These are phyloP conservation scores for Stagonosporopsis cucurbitacearum DNA, from an alignment of 2,329 filamentous ascomycete genomes.

Conservation along the genomic window DNA sequence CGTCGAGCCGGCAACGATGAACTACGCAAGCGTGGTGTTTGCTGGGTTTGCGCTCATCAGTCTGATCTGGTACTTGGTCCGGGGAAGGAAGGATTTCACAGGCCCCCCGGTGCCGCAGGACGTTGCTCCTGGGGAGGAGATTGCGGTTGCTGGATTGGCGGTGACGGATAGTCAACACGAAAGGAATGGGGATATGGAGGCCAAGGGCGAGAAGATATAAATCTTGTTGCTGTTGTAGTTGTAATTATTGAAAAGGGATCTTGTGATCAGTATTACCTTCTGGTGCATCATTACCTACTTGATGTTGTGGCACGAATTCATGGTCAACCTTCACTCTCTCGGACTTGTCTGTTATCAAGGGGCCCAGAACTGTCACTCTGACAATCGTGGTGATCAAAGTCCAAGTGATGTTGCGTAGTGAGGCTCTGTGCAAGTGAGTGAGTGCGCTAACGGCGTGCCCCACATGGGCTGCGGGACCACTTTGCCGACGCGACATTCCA, in stretches of 20 bases:
- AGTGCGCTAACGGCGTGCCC: slow-evolving; percentile 3
- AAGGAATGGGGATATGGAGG: slow-evolving; percentile 33
- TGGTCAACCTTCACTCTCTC: background rate
- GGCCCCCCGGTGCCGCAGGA: slow-evolving; percentile 48
- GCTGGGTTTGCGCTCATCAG: slow-evolving; percentile 49
- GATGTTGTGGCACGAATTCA: background rate
- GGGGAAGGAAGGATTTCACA: slow-evolving; percentile 47
- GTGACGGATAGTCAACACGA: slow-evolving; percentile 39
- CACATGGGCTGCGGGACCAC: slow-evolving; percentile 23
- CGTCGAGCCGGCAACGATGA: slow-evolving; percentile 51
- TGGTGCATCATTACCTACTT: background rate
- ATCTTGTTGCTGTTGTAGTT: background rate
- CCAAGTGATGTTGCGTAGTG: background rate
- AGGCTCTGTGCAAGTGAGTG: background rate
- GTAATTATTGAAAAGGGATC: background rate
- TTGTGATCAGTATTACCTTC: background rate
- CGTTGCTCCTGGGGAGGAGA: slow-evolving; percentile 43
- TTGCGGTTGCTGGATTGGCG: slow-evolving; percentile 41
- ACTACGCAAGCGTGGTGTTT: slow-evolving; percentile 53
- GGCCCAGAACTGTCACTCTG: too few relatives aligned
- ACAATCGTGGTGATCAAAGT: background rate
- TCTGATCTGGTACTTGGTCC: slow-evolving; percentile 47
- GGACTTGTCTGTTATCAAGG: too few relatives aligned
- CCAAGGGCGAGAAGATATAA: slow-evolving; percentile 27
- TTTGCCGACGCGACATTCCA: slow-evolving; percentile 31